Conservation (phyloP, 345 rosid species). For the Erysimum cheiranthoides region DNA sequence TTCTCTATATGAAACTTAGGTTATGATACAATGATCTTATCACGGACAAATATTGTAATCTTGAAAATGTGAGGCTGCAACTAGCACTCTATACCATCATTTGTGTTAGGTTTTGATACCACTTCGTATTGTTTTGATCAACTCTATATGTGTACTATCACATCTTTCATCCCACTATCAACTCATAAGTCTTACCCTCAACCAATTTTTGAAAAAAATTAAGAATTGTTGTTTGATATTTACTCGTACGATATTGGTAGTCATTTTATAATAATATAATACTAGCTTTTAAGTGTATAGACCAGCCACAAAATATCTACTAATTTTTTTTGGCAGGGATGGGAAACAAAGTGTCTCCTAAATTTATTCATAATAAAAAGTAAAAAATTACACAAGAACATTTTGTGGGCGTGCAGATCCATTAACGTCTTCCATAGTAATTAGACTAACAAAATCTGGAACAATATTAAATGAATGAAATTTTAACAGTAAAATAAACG, state of each 20-base stretch:
- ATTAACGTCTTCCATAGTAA: too few species aligned
- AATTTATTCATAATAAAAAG: too few species aligned
- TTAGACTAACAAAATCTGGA: too few species aligned
- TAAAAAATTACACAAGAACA: too few species aligned
- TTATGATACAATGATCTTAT: neutral
- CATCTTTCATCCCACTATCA: neutral
- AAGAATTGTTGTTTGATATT: neutral
- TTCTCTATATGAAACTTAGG: neutral
- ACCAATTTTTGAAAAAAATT: neutral
- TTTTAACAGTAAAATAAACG: too few species aligned
- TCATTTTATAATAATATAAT: neutral
- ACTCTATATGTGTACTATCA: neutral
- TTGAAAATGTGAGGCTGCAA: neutral
- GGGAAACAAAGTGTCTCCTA: too few species aligned
- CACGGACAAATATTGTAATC: slow-evolving; percentile 5
- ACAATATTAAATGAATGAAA: too few species aligned
- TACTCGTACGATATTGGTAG: neutral
- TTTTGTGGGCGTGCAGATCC: too few species aligned
- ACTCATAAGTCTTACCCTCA: slow-evolving; percentile 1
- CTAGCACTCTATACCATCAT: neutral
- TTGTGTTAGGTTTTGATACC: neutral
- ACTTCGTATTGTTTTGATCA: neutral
- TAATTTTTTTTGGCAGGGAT: too few species aligned
- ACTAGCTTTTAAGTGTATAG: neutral
- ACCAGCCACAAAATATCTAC: neutral